Percentiles rank a stretch among this genome's conserved stretches.
Conservation (phyloP, 495 filamentous ascomycete genomes). For the Xylaria acuta region DNA sequence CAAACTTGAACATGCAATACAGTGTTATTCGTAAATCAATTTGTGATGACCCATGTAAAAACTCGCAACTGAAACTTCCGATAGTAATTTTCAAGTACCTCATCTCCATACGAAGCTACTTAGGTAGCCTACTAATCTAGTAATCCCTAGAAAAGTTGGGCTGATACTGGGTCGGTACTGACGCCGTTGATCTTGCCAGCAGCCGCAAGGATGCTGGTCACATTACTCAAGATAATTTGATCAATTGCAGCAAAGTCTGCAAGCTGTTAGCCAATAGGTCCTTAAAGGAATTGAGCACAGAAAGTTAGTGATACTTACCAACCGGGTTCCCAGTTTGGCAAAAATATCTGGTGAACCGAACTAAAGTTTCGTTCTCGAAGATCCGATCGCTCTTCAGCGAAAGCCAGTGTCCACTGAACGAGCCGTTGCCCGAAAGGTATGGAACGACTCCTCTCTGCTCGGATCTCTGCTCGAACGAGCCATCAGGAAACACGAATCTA, state of each 20-base stretch:
- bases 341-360: conserved; percentile 6
- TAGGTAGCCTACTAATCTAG: not conserved
- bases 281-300: not conserved
- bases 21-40: not conserved
- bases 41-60: not conserved
- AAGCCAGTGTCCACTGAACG: conserved; percentile 16
- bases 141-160: not conserved
- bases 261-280: not conserved
- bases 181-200: conserved; percentile 6
- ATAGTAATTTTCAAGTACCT: not conserved
- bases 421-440: conserved; percentile 15
- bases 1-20: not conserved
- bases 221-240: conserved; percentile 8
- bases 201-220: not conserved
- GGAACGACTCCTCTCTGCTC: conserved; percentile 20
- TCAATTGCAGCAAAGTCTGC: conserved; percentile 17
- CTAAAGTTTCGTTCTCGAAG: conserved; percentile 21
- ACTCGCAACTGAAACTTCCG: not conserved
- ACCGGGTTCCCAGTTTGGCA: conserved; percentile 25
- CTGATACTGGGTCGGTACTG: conserved; percentile 13
- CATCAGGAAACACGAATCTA: conserved; percentile 13
- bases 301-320: not conserved
- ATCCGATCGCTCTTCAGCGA: conserved; percentile 18
- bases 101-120: not conserved
- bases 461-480: conserved; percentile 21